A percentile compares a stretch with the other conserved stretches of the same genome.
phyloP scores from a whole-genome alignment of 495 filamentous ascomycete genomes.

The Letharia lupina region DNA sequence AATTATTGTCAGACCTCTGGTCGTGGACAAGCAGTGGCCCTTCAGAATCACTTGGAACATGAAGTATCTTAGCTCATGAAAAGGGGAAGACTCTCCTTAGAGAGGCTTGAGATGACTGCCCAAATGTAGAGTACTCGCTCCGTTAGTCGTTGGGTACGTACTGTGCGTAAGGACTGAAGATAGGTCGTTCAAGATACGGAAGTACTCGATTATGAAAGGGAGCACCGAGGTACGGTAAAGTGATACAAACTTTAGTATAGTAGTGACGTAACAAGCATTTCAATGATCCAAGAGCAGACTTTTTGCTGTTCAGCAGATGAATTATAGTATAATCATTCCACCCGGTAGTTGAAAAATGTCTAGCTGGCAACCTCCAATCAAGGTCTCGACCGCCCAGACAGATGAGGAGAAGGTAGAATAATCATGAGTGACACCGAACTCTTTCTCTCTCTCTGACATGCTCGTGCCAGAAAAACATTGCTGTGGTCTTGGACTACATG shows the following conservation, averaged over 20 bases:
- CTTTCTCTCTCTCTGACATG: not conserved
- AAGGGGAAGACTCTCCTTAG: not conserved
- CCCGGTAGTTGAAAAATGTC: conserved; percentile 9
- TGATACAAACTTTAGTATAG: not conserved
- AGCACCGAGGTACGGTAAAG: too few species aligned
- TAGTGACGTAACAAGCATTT: not conserved
- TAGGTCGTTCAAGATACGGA: not conserved
- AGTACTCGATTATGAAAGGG: not conserved
- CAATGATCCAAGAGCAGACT: too few species aligned
- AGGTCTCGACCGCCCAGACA: conserved; percentile 20
- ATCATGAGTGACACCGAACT: not conserved
- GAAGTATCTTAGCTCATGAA: not conserved
- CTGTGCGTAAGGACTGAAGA: not conserved
- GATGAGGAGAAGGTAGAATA: conserved; percentile 20
- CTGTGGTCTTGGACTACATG: conserved; percentile 33
- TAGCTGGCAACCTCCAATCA: conserved; percentile 16
- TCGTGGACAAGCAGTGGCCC: not conserved
- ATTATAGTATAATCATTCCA: too few species aligned
- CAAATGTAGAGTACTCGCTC: not conserved
- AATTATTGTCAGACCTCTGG: not conserved
- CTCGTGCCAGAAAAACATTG: conserved; percentile 29
- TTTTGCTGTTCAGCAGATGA: too few species aligned
- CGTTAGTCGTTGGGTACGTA: not conserved
- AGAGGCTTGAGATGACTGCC: too few species aligned
- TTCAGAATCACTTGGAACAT: not conserved